phyloP scores from a whole-genome alignment of 2,329 filamentous ascomycete genomes.

The Chaetomium sp. region DNA sequence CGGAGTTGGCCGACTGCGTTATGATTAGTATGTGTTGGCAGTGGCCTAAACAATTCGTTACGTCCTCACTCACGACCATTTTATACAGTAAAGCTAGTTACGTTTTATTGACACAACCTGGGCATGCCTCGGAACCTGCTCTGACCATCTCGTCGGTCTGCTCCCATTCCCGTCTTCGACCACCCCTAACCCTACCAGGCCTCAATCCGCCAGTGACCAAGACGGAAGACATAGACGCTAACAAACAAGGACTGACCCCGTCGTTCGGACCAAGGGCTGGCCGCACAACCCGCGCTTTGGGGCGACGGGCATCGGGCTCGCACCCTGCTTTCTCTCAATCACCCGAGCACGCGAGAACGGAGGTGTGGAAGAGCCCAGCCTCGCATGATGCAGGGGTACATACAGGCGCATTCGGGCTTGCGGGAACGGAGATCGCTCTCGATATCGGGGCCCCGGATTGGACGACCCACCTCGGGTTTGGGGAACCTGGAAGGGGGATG shows the following conservation, averaged over 20 bases:
- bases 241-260: background rate
- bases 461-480: constrained; percentile 2
- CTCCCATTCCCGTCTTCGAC: no score
- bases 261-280: constrained; percentile 5
- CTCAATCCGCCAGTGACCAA: no score
- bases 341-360: constrained; percentile 10
- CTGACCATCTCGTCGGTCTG: background rate
- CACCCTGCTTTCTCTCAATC: background rate
- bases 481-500: constrained; percentile 3
- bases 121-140: background rate
- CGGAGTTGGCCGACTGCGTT: background rate
- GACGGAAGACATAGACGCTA: background rate
- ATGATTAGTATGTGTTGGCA: background rate
- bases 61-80: background rate
- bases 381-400: constrained; percentile 17
- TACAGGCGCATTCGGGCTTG: constrained; percentile 22
- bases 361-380: background rate
- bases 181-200: no score
- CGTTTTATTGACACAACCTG: no score
- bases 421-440: constrained; percentile 19
- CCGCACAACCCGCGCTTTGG: background rate
- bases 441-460: constrained; percentile 14
- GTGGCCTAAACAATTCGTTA: background rate
- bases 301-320: background rate
- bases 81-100: background rate